A percentile compares a stretch with the other conserved stretches of the same genome.
These are phyloP conservation scores for Tylopilus sp. DNA, from an alignment of 1,284 basidiomycete species.

Conservation along the genomic window DNA sequence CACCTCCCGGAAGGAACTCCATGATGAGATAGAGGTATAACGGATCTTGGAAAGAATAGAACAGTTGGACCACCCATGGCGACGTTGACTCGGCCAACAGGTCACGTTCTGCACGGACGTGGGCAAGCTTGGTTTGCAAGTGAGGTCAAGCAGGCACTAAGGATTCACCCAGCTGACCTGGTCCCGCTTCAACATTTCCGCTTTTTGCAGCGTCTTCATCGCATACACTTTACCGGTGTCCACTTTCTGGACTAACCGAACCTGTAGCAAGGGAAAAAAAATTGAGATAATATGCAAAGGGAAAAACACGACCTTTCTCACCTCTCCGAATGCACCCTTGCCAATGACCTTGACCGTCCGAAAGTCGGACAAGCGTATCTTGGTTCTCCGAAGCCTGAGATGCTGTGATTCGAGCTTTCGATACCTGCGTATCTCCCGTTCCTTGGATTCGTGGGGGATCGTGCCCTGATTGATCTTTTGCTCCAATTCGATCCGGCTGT, in stretches of 20 bases:
- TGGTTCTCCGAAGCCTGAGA: conserved; percentile 86
- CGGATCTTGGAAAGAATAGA: conserved; percentile 98
- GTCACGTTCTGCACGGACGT: conserved; percentile 98
- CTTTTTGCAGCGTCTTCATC: conserved; percentile 98
- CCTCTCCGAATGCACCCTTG: conserved; percentile 98
- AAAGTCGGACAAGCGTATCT: conserved; percentile 93
- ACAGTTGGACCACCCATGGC: conserved; percentile 96
- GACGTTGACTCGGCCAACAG: conserved; percentile 97
- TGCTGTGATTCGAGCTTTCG: conserved; percentile 91
- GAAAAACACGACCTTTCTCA: conserved; percentile 28
- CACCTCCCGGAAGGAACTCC: conserved; percentile 98
- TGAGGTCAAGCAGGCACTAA: conserved; percentile 1
- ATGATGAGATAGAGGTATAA: conserved; percentile 97
- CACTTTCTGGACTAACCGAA: conserved; percentile 92
- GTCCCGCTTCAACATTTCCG: conserved; percentile 99
- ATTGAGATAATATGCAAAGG: not conserved
- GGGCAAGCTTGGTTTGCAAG: conserved; percentile 67
- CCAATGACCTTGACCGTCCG: conserved; percentile 98
- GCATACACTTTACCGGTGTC: conserved; percentile 99
- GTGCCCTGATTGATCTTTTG: conserved; percentile 77
- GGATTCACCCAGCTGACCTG: conserved; percentile 56
- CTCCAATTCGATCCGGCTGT: conserved; percentile 89
- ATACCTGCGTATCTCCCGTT: conserved; percentile 86
- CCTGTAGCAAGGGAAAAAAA: too few relatives aligned
- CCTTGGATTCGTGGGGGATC: conserved; percentile 80